A percentile compares a stretch with the other conserved stretches of the same genome.
phyloP scores from a whole-genome alignment of 805 yeast genomes.

The Yarrowia sp. region DNA sequence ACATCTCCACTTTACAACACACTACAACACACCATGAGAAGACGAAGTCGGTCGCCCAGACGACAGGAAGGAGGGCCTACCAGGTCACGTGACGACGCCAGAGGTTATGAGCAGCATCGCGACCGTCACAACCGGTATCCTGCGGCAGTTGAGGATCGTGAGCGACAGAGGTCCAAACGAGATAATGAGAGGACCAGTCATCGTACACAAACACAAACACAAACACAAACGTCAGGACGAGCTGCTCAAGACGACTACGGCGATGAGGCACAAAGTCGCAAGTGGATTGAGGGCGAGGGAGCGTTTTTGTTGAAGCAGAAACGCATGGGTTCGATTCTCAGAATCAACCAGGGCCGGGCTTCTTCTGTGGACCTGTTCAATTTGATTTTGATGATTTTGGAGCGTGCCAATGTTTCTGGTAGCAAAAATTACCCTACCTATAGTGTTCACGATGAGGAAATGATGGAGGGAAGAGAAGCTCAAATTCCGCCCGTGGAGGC shows the following conservation, averaged over 20 bases:
- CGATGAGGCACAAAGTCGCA: conserved; percentile 5
- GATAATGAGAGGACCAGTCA: neutral
- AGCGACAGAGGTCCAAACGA: neutral
- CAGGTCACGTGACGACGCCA: neutral
- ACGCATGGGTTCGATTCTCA: conserved; percentile 35
- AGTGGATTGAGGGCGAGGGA: conserved; percentile 36
- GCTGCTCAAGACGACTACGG: neutral
- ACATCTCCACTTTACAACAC: neutral
- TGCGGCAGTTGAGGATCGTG: neutral
- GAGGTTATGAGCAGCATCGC: neutral
- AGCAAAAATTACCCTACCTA: neutral
- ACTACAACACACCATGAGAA: neutral
- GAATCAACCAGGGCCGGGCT: conserved; percentile 34
- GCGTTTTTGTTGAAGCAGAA: conserved; percentile 35
- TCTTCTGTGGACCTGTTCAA: conserved; percentile 33
- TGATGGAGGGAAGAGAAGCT: conserved; percentile 13
- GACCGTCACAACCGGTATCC: neutral
- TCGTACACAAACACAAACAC: neutral
- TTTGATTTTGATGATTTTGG: conserved; percentile 26
- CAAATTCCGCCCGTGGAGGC: neutral
- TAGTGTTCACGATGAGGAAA: neutral
- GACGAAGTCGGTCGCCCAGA: conserved; percentile 1
- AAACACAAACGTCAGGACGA: neutral
- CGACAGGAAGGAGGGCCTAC: neutral
- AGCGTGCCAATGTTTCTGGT: neutral